A percentile compares a stretch with the other conserved stretches of the same genome.
Evolutionary conservation across 345 rosid genomes (phyloP).

Genomic region (Conringia planisiliqua): DNA sequence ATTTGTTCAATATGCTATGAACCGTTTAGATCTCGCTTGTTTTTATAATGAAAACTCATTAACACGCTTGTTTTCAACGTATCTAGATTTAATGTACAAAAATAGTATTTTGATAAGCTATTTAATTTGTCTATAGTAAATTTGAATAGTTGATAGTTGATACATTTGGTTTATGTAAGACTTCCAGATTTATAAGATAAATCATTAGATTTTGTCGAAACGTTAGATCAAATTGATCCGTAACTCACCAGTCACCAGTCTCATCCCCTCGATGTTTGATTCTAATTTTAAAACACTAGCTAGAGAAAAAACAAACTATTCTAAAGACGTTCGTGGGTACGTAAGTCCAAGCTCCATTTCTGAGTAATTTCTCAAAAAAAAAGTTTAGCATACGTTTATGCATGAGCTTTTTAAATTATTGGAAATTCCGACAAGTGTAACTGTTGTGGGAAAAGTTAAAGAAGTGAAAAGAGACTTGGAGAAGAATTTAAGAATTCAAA

Average conservation of each 20-base stretch:
- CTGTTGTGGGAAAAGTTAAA: background rate
- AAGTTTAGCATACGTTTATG: too few species aligned
- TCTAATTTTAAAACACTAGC: background rate
- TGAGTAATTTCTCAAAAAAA: too few species aligned
- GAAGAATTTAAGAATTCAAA: background rate
- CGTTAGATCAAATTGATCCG: background rate
- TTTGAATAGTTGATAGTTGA: background rate
- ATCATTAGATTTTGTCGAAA: background rate
- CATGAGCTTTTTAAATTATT: background rate
- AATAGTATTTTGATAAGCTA: too few species aligned
- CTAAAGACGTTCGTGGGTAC: background rate
- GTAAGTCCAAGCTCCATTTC: background rate
- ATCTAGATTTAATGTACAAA: background rate
- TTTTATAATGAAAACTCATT: background rate
- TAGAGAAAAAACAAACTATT: background rate
- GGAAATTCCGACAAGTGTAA: background rate
- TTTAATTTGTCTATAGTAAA: too few species aligned
- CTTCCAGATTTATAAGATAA: background rate
- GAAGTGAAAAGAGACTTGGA: background rate
- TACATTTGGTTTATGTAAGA: background rate
- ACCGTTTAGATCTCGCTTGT: background rate
- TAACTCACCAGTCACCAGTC: background rate
- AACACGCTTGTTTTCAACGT: background rate
- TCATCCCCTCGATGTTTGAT: background rate
- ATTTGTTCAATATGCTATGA: background rate